Evolutionary conservation across 163 green algal species (phyloP).

Genomic region (Chlorella variabilis): DNA sequence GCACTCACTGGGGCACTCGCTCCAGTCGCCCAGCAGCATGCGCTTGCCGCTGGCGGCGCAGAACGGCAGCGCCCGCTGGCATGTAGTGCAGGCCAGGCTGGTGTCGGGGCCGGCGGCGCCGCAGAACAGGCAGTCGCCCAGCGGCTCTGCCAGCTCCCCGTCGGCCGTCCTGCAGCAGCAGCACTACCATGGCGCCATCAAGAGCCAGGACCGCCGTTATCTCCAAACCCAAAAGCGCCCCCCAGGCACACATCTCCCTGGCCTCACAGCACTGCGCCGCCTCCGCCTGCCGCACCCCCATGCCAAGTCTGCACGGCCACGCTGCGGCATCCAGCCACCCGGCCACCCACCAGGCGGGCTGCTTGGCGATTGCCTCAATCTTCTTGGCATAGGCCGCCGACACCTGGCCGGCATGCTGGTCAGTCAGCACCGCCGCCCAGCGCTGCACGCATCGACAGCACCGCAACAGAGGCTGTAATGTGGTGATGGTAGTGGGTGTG

Average conservation of each 20-base stretch:
- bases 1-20: conserved; percentile 61
- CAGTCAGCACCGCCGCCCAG: conserved; percentile 82
- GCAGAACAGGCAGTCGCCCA: conserved; percentile 70
- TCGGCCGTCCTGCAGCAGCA: conserved; percentile 73
- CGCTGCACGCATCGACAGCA: conserved; percentile 55
- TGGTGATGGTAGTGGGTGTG: too few relatives aligned
- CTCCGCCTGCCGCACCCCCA: too few relatives aligned
- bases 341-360: conserved; percentile 23
- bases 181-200: conserved; percentile 26
- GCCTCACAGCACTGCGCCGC: too few relatives aligned
- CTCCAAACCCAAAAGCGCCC: not conserved
- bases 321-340: not conserved
- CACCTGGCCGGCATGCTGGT: conserved; percentile 73
- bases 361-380: conserved; percentile 66
- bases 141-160: conserved; percentile 59
- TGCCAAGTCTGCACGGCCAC: too few relatives aligned
- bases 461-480: too few relatives aligned
- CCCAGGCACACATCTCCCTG: too few relatives aligned
- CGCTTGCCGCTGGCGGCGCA: conserved; percentile 77
- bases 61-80: conserved; percentile 73
- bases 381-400: conserved; percentile 78
- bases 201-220: not conserved
- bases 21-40: conserved; percentile 74
- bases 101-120: conserved; percentile 62
- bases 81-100: conserved; percentile 65